These are phyloP conservation scores for Erythrobasidium yunnanense DNA, from an alignment of 768 basidiomycete genomes.

Conservation along the genomic window DNA sequence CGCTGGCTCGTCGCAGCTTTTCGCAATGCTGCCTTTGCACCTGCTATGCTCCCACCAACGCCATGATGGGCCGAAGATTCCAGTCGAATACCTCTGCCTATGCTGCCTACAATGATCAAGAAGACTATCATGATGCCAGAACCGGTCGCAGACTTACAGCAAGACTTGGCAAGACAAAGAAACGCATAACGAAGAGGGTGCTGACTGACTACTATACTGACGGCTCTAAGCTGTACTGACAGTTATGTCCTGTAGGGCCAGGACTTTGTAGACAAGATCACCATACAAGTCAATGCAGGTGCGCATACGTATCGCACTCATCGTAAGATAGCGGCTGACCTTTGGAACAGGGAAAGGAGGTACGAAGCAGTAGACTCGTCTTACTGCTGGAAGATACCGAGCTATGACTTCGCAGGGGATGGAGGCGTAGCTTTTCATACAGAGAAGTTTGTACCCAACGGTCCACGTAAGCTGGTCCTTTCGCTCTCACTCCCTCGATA, in stretches of 20 bases:
- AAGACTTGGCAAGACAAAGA: slow-evolving; percentile 17
- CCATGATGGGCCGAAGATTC: too few species aligned
- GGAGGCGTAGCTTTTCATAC: slow-evolving; percentile 89
- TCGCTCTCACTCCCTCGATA: not conserved
- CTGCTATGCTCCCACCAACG: too few species aligned
- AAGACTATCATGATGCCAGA: slow-evolving; percentile 17
- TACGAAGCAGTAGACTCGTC: not conserved
- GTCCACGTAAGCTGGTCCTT: slow-evolving; percentile 38
- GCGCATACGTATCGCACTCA: not conserved
- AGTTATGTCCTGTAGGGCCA: slow-evolving; percentile 9
- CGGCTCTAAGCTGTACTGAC: too few species aligned
- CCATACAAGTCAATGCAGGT: slow-evolving; percentile 11
- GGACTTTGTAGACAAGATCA: slow-evolving; percentile 25
- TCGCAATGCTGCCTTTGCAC: not conserved
- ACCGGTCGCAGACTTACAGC: slow-evolving; percentile 1
- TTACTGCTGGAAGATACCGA: too few species aligned
- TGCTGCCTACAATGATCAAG: not conserved
- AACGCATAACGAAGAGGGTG: slow-evolving; percentile 17
- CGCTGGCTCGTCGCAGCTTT: not conserved
- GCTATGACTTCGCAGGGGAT: slow-evolving; percentile 59
- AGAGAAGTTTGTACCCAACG: slow-evolving; percentile 69
- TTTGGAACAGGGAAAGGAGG: slow-evolving; percentile 26
- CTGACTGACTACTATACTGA: not conserved
- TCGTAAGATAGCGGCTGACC: too few species aligned
- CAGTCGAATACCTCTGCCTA: not conserved